Percentiles rank a stretch among this genome's conserved stretches.
These are phyloP conservation scores for Rhododendron vialii DNA, from an alignment of 148 eudicot species.

Conservation along the genomic window DNA sequence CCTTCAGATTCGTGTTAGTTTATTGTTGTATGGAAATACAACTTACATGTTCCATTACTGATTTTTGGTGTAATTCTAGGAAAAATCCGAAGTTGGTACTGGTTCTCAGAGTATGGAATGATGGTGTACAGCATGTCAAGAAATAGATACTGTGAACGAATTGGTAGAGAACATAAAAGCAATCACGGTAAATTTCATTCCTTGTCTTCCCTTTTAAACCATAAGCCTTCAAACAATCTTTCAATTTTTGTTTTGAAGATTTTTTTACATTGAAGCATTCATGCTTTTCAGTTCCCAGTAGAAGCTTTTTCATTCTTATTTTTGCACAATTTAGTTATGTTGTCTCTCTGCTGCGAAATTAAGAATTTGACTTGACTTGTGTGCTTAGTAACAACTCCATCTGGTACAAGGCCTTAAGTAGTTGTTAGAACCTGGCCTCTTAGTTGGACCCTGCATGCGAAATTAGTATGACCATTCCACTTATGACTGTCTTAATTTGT, in stretches of 20 bases:
- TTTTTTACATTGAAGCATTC: not conserved
- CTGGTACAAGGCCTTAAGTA: not conserved
- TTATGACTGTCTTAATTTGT: not conserved
- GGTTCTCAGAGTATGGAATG: slow-evolving; percentile 81
- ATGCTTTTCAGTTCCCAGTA: not conserved
- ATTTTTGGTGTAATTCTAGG: slow-evolving; percentile 37
- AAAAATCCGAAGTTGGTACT: slow-evolving; percentile 91
- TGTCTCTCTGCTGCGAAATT: not conserved
- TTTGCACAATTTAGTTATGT: not conserved
- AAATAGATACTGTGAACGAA: slow-evolving; percentile 86
- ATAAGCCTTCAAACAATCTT: not conserved
- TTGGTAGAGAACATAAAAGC: slow-evolving; percentile 96
- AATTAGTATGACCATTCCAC: not conserved
- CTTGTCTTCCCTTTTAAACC: not conserved
- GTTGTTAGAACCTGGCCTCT: not conserved
- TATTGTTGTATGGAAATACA: slow-evolving; percentile 2
- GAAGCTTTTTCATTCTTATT: not conserved
- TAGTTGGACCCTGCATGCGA: not conserved
- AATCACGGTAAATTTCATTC: slow-evolving; percentile 63
- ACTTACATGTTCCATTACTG: not conserved
- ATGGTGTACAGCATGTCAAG: slow-evolving; percentile 91
- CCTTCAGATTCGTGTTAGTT: slow-evolving; percentile 4
- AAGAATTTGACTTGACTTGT: not conserved
- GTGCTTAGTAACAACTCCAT: not conserved
- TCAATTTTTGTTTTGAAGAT: not conserved